Base-by-base conservation (phyloP, 2,329 filamentous ascomycete genomes). In the Aureobasidium lini region DNA sequence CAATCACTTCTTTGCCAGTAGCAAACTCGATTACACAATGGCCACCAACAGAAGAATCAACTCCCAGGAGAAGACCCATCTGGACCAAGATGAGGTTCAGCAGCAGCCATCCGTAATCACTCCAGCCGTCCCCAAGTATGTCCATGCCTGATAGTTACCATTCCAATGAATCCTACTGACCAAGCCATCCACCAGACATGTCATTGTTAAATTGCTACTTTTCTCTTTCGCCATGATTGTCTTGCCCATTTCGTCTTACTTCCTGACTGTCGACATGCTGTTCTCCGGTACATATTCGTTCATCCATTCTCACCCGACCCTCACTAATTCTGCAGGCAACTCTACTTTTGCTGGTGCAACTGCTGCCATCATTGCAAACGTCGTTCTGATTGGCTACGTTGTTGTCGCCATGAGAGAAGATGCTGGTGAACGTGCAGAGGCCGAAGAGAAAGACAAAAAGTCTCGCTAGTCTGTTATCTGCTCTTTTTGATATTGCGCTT, bases 151-250 rank as follows among this genome's bases (percentile, higher is more conserved):
- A 10, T 52, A 34, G 13, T 13, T 13, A 13, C 44, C 13, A 28
- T 46, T 49, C 39, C 36, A 28, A 29, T 42, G 36, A 42, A 23
- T 44, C 16, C 9, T 47, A 47, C 48, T 43, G 23, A 61, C 16
- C 48, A 13, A 18, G 23, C 23, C 23, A 23, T 23, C 23, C 16
- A 34, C 18, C 57, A 90, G 90, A 60, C 80, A 88, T 69, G 91
- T 97, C 65, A 94, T 99, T 64, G 77, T 86, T 69, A 99, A 97
- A 76, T 84, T 99, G 18, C 81, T 97, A 15, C 86, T 83, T 64
- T 97, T 96, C 76, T 95, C 92, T 0, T 78, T 92, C 40, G 92
- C 91, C 70, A 97, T 99, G 93, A 82, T 96, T 62, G 82, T 88
- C 15, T 75, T 89, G 18, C 94, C 94, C 13, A 90, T 99, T 66